Conservation (phyloP, 2,329 filamentous ascomycete genomes). For the Ascochyta viciae-villosae region DNA sequence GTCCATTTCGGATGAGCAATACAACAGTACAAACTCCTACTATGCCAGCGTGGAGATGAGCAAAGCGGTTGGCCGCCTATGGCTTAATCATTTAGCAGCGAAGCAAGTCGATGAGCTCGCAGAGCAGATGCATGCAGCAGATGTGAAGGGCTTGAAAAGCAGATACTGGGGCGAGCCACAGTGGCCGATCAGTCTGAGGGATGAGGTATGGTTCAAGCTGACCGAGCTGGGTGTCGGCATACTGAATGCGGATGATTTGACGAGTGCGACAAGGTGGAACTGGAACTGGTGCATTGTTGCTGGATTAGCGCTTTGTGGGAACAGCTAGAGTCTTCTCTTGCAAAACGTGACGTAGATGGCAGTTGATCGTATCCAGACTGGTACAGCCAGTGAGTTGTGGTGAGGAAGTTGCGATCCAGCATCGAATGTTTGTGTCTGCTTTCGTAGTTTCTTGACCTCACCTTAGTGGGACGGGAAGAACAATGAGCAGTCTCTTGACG, state of each 20-base stretch:
- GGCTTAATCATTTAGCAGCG: constrained; percentile 19
- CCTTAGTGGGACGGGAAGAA: not conserved
- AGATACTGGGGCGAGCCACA: constrained; percentile 36
- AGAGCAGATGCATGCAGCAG: constrained; percentile 30
- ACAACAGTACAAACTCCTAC: constrained; percentile 36
- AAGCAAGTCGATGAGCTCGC: constrained; percentile 25
- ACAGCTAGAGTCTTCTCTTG: constrained; percentile 15
- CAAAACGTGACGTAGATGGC: not conserved
- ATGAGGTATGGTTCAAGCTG: constrained; percentile 31
- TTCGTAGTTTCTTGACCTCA: not conserved
- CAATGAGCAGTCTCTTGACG: not conserved
- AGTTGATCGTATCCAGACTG: not conserved
- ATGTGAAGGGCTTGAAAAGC: constrained; percentile 28
- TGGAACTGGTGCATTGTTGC: constrained; percentile 38
- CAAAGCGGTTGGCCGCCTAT: constrained; percentile 27
- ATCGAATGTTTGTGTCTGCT: not conserved
- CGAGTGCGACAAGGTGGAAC: constrained; percentile 34
- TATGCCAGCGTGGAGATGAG: constrained; percentile 34
- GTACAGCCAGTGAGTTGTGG: not conserved
- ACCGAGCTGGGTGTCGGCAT: constrained; percentile 27
- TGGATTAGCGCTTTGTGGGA: constrained; percentile 34
- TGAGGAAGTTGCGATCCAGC: not conserved
- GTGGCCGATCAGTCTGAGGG: constrained; percentile 34
- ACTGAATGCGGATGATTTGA: constrained; percentile 35
- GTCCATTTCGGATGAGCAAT: constrained; percentile 32